These are phyloP conservation scores for Schwanniomyces sp. DNA, from an alignment of 805 yeast species.

Conservation along the genomic window DNA sequence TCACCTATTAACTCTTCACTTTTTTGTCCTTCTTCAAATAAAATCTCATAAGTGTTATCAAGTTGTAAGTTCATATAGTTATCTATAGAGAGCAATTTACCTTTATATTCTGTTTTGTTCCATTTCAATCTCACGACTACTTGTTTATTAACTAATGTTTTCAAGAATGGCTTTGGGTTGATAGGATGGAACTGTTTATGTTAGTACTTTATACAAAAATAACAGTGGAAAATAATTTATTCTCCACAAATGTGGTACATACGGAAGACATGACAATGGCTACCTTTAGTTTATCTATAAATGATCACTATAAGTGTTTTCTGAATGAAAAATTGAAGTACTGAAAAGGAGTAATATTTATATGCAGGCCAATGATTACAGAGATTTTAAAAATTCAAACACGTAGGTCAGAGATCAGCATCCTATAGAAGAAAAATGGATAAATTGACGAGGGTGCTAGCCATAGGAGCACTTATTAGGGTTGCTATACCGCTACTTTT, in stretches of 20 bases:
- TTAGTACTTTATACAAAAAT: background rate
- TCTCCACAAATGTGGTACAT: slow-evolving; percentile 2
- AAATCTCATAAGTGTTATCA: slow-evolving; percentile 51
- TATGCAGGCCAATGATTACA: background rate
- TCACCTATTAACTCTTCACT: slow-evolving; percentile 56
- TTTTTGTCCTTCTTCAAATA: slow-evolving; percentile 42
- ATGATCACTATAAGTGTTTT: background rate
- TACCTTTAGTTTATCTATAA: background rate
- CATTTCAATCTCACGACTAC: slow-evolving; percentile 85
- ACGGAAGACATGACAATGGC: slow-evolving; percentile 9
- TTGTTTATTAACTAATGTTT: slow-evolving; percentile 65
- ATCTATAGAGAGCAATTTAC: slow-evolving; percentile 76
- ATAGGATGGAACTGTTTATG: slow-evolving; percentile 52
- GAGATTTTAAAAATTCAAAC: background rate
- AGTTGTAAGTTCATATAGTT: slow-evolving; percentile 89
- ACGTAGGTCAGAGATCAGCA: background rate
- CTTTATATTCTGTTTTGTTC: slow-evolving; percentile 85
- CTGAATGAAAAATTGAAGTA: background rate
- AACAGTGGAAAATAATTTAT: background rate
- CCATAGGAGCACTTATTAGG: slow-evolving; percentile 32
- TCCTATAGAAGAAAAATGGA: slow-evolving; percentile 13
- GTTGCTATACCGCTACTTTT: slow-evolving; percentile 33
- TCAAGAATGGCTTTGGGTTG: slow-evolving; percentile 89
- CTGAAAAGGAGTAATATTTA: background rate
- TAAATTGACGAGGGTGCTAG: slow-evolving; percentile 19